A percentile compares a stretch with the other conserved stretches of the same genome.
Evolutionary conservation across 768 basidiomycete genomes (phyloP).

Genomic region (Boletus insuetus): DNA sequence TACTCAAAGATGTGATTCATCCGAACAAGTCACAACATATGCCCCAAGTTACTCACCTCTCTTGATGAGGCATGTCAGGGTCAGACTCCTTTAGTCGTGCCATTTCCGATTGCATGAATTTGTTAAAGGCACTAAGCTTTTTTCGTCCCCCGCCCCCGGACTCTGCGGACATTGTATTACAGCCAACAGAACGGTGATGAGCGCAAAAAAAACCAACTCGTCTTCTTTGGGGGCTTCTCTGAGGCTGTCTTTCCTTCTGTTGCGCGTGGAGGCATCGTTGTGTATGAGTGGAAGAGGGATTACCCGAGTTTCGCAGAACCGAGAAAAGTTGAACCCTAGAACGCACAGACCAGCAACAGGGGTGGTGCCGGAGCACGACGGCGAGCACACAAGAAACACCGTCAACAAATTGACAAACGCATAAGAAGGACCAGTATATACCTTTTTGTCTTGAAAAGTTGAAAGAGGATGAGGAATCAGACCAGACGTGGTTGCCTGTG

Average conservation of each 20-base stretch:
- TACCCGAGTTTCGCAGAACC: slow-evolving; percentile 10
- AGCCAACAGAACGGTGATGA: slow-evolving; percentile 11
- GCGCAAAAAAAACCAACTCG: slow-evolving; percentile 38
- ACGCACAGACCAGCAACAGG: slow-evolving; percentile 33
- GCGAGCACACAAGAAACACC: neutral
- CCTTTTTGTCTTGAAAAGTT: slow-evolving; percentile 14
- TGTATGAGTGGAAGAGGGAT: slow-evolving; percentile 8
- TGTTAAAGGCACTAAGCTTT: slow-evolving; percentile 72
- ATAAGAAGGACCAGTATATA: slow-evolving; percentile 2
- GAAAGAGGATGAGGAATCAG: slow-evolving; percentile 8
- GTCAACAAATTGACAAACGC: slow-evolving; percentile 5
- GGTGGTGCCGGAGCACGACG: slow-evolving; percentile 18
- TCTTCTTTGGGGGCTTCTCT: slow-evolving; percentile 55
- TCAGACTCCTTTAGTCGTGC: slow-evolving; percentile 74
- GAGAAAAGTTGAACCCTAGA: slow-evolving; percentile 16
- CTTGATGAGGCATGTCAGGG: slow-evolving; percentile 69
- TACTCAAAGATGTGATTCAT: slow-evolving; percentile 22
- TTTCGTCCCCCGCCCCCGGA: slow-evolving; percentile 52
- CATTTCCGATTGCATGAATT: slow-evolving; percentile 79
- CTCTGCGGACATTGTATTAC: slow-evolving; percentile 39
- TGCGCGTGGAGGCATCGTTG: slow-evolving; percentile 44
- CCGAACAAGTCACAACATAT: neutral
- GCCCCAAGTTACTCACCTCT: slow-evolving; percentile 46
- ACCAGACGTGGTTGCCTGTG: slow-evolving; percentile 34
- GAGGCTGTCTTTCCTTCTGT: slow-evolving; percentile 36